Evolutionary conservation across 2,329 filamentous ascomycete species (phyloP).

Genomic region (Aspergillus sp.): DNA sequence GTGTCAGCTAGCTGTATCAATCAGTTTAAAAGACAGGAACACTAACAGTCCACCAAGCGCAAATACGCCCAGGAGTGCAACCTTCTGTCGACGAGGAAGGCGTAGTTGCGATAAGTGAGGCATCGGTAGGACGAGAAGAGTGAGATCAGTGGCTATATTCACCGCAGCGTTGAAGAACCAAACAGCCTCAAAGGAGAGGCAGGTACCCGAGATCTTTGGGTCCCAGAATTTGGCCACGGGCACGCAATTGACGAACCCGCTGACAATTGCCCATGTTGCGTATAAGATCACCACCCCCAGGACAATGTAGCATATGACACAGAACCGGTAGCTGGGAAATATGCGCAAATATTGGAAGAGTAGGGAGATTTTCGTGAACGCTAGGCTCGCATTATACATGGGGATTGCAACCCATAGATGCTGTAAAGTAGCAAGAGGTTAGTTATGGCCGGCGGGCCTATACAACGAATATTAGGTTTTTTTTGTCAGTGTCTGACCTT

Average conservation of each 20-base stretch:
- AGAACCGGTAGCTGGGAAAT: slow-evolving; percentile 34
- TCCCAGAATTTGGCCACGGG: slow-evolving; percentile 46
- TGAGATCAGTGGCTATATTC: slow-evolving; percentile 45
- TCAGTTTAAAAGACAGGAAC: not conserved
- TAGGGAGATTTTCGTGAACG: slow-evolving; percentile 46
- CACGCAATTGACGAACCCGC: slow-evolving; percentile 43
- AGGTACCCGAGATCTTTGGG: slow-evolving; percentile 33
- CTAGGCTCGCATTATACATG: slow-evolving; percentile 34
- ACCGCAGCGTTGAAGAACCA: slow-evolving; percentile 46
- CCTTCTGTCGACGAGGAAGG: slow-evolving; percentile 43
- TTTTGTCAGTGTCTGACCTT: not conserved
- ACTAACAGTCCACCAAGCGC: slow-evolving; percentile 41
- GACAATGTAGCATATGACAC: slow-evolving; percentile 35
- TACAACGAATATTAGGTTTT: too few relatives aligned
- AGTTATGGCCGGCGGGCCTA: too few relatives aligned
- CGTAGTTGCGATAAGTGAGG: slow-evolving; percentile 41
- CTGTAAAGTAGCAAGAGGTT: slow-evolving; percentile 10
- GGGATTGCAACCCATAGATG: slow-evolving; percentile 33
- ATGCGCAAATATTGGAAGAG: slow-evolving; percentile 49
- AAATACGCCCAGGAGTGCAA: slow-evolving; percentile 43
- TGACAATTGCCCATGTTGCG: slow-evolving; percentile 36
- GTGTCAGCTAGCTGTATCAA: not conserved
- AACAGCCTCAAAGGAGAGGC: slow-evolving; percentile 40
- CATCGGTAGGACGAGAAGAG: slow-evolving; percentile 44
- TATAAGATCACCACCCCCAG: slow-evolving; percentile 32